These are phyloP conservation scores for Boletus rufocinnamomeus DNA, from an alignment of 768 basidiomycete genomes.

Conservation along the genomic window DNA sequence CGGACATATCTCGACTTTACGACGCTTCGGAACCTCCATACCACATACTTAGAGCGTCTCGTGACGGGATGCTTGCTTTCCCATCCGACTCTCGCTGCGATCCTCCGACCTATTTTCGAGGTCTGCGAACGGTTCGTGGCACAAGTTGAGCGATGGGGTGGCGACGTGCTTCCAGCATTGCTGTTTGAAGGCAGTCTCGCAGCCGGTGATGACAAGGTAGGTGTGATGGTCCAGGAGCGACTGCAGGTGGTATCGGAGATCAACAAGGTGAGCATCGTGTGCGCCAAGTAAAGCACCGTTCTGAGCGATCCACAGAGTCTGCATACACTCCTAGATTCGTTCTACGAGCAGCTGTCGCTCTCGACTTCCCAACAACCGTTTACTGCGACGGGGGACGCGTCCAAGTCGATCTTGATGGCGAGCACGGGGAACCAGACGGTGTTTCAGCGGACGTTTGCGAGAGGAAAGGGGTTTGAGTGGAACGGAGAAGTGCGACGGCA, in stretches of 20 bases:
- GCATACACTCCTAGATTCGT: constrained; percentile 63
- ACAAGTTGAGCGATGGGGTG: constrained; percentile 90
- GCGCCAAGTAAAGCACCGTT: background rate
- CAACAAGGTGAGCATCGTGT: constrained; percentile 55
- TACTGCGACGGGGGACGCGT: constrained; percentile 60
- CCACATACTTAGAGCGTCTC: constrained; percentile 76
- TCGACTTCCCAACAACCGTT: constrained; percentile 79
- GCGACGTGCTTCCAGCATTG: constrained; percentile 83
- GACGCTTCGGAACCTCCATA: constrained; percentile 79
- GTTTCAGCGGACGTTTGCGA: constrained; percentile 52
- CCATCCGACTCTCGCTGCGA: constrained; percentile 59
- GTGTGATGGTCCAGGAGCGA: constrained; percentile 72
- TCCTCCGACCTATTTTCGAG: constrained; percentile 74
- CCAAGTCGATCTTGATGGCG: constrained; percentile 68
- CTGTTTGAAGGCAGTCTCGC: constrained; percentile 78
- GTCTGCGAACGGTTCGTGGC: constrained; percentile 86
- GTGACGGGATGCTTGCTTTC: constrained; percentile 78
- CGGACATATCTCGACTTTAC: constrained; percentile 72
- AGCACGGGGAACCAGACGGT: constrained; percentile 50
- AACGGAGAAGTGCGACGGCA: constrained; percentile 74
- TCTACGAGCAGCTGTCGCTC: constrained; percentile 77
- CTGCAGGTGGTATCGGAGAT: constrained; percentile 70
- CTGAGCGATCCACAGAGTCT: constrained; percentile 52
- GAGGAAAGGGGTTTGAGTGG: constrained; percentile 54
- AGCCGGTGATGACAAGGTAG: constrained; percentile 55